Evolutionary conservation across 2,329 filamentous ascomycete genomes (phyloP), one percentile per base, ranked within the genome.

Genomic region (Nemania diffusa): DNA sequence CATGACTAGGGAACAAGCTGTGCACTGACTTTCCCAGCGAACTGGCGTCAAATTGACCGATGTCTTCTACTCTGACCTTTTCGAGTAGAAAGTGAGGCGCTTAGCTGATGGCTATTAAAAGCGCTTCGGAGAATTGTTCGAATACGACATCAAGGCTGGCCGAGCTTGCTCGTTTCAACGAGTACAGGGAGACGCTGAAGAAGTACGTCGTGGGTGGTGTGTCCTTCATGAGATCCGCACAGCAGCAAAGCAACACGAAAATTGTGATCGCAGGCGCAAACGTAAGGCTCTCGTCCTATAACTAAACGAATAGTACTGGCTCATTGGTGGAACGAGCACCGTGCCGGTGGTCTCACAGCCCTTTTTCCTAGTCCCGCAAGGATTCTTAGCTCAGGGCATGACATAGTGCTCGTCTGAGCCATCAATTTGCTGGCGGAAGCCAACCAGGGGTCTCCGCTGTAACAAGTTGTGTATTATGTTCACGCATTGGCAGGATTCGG

Each of bases 161-260:
- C 40, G 40, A 44, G 40, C 40, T 44, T 44, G 40, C 40, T 44
- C 40, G 40, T 44, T 44, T 44, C 40, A 17, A 44, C 40, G 40
- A 44, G 40, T 44, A 44, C 17, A 44, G 40, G 40, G 40, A 44
- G 40, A 44, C 40, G 40, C 40, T 44, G 40, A 44, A 44, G 40
- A 44, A 44, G 17, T 44, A 44, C 40, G 40, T 44, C 17, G 40
- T 44, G 40, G 40, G 17, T 15, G 40, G 40, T 15, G 40, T 44
- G 40, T 44, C 40, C 40, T 44, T 44, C 40, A 44, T 44, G 40
- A 44, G 40, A 44, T 44, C 40, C 40, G 40, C 40, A 44, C 40
- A 44, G 40, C 11, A 44, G 40, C n/a, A n/a, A n/a, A 44, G 40
- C 40, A n/a, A 44, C 40, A 17, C 40, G 15, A 44, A 44, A 44